Percentiles rank a stretch among this genome's conserved stretches.
These are phyloP conservation scores for Coemansia aciculifera DNA, from an alignment of 192 early-diverging fungal species.

Conservation along the genomic window DNA sequence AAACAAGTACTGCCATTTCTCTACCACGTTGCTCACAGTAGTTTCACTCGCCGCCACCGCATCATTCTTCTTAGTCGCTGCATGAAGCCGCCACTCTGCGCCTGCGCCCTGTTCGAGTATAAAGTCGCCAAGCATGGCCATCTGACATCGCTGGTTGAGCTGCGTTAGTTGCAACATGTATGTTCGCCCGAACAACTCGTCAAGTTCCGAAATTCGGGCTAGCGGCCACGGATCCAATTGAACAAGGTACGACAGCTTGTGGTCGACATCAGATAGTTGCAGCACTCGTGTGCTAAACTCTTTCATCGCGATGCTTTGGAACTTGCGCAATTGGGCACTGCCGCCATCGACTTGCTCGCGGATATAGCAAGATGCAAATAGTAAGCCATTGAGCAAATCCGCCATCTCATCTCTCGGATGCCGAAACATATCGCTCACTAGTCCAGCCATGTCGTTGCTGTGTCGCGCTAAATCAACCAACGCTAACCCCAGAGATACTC, in stretches of 20 bases:
- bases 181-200: constrained; percentile 1
- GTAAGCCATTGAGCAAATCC: background rate
- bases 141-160: constrained; percentile 23
- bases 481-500: background rate
- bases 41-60: constrained; percentile 1
- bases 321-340: background rate
- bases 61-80: background rate
- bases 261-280: background rate
- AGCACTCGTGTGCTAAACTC: constrained; percentile 1
- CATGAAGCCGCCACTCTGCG: background rate
- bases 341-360: background rate
- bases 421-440: background rate
- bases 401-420: background rate
- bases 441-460: background rate
- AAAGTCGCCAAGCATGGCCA: constrained; percentile 25
- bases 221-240: constrained; percentile 10
- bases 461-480: background rate
- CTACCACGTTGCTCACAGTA: constrained; percentile 10
- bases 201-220: background rate
- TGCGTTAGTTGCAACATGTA: constrained; percentile 13
- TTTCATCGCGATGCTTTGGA: background rate
- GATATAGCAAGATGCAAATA: constrained; percentile 11
- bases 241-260: background rate
- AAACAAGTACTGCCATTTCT: constrained; percentile 17
- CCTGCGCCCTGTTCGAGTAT: background rate